A percentile compares a stretch with the other conserved stretches of the same genome.
phyloP scores from a whole-genome alignment of 1,139 yeast species.

The Saccharomyces hybrid region DNA sequence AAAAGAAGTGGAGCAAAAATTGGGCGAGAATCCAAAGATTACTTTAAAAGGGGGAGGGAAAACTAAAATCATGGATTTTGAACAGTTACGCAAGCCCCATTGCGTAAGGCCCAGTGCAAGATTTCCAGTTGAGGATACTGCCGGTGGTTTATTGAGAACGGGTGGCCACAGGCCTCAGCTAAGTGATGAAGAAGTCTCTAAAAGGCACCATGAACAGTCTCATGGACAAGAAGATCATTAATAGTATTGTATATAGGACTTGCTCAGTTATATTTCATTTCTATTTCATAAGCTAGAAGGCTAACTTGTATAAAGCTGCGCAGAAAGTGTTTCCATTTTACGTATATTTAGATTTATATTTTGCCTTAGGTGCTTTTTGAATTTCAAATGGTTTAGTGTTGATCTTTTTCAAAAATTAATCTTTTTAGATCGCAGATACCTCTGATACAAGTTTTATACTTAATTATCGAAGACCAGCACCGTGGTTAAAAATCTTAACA shows the following conservation, averaged over 20 bases:
- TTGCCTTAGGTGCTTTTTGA: neutral
- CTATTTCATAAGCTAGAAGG: neutral
- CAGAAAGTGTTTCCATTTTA: neutral
- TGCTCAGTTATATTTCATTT: neutral
- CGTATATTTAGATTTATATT: neutral
- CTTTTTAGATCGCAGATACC: neutral
- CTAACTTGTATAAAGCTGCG: neutral
- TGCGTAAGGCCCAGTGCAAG: constrained; percentile 11
- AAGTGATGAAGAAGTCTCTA: constrained; percentile 17
- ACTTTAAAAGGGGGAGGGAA: constrained; percentile 18
- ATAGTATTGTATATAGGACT: neutral
- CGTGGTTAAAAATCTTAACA: neutral
- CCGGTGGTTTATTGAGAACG: constrained; percentile 8
- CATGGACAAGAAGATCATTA: neutral
- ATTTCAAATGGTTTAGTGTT: neutral
- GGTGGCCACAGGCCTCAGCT: constrained; percentile 17
- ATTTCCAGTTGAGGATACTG: constrained; percentile 1
- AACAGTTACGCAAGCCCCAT: constrained; percentile 21
- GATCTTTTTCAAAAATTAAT: neutral
- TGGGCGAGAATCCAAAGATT: constrained; percentile 7
- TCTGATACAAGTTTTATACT: neutral
- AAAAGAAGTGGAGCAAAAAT: neutral
- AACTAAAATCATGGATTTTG: constrained; percentile 13
- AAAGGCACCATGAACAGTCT: constrained; percentile 1
- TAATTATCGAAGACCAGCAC: neutral